Percentiles rank a stretch among this genome's conserved stretches.
Conservation (phyloP, 1,284 basidiomycete species). For the Sporisorium scitamineum region DNA sequence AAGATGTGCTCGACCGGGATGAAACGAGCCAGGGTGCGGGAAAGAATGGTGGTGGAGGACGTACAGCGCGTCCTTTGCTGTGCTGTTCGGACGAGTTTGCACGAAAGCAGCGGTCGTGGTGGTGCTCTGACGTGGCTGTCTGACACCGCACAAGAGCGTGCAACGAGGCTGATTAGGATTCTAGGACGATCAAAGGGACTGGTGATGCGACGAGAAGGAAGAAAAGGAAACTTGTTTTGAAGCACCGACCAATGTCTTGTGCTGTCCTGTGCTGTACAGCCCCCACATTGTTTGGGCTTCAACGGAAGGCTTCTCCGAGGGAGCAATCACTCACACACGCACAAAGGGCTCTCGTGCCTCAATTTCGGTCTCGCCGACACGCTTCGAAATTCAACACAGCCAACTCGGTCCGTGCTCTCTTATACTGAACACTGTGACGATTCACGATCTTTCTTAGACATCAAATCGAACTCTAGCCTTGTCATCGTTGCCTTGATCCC, state of each 20-base stretch:
- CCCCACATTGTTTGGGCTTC: conserved; percentile 2
- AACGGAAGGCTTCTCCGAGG: background rate
- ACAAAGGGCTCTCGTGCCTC: conserved; percentile 11
- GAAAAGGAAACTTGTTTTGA: background rate
- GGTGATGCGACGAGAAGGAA: background rate
- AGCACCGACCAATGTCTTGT: background rate
- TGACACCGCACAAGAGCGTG: too few species aligned
- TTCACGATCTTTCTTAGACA: background rate
- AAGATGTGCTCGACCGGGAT: background rate
- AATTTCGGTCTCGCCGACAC: background rate
- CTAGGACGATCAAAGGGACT: conserved; percentile 14
- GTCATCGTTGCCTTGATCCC: too few species aligned
- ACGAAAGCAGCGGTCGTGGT: too few species aligned
- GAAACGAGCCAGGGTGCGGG: background rate
- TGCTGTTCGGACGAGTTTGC: background rate
- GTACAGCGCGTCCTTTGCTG: background rate
- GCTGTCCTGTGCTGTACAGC: conserved; percentile 14
- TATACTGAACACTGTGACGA: too few species aligned
- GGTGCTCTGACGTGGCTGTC: too few species aligned
- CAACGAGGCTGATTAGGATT: too few species aligned
- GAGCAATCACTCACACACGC: background rate
- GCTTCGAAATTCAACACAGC: background rate
- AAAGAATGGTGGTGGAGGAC: conserved; percentile 10
- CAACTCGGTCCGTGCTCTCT: conserved; percentile 9
- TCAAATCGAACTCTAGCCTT: background rate